A percentile compares a stretch with the other conserved stretches of the same genome.
phyloP scores from a whole-genome alignment of 2,329 filamentous ascomycete genomes.

The Penicillium psychrosexuale region DNA sequence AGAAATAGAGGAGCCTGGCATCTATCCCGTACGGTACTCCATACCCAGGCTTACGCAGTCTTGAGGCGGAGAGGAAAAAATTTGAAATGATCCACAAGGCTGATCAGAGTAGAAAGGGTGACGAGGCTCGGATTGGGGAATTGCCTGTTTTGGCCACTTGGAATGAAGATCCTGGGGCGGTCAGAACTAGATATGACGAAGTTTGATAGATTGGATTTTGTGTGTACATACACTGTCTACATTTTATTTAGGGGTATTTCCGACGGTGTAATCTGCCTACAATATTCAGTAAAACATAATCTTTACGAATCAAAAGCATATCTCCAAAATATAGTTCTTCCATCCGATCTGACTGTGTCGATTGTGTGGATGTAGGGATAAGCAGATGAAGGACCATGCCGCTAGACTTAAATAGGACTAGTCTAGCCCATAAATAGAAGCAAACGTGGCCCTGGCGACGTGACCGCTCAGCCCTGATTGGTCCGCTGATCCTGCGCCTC shows the following conservation, averaged over 20 bases:
- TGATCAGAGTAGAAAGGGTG: constrained; percentile 3
- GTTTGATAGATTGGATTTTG: background rate
- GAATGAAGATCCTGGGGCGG: constrained; percentile 7
- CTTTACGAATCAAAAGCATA: background rate
- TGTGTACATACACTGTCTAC: background rate
- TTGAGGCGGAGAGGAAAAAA: constrained; percentile 1
- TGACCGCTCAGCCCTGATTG: constrained; percentile 21
- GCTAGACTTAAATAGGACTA: constrained; percentile 8
- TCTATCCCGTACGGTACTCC: background rate
- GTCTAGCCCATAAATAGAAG: constrained; percentile 23
- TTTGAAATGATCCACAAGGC: constrained; percentile 8
- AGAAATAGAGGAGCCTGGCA: constrained; percentile 6
- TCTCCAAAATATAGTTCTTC: background rate
- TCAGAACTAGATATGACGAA: background rate
- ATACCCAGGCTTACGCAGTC: background rate
- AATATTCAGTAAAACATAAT: background rate
- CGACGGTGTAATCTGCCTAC: background rate
- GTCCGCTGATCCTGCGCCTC: constrained; percentile 21
- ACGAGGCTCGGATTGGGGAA: constrained; percentile 1
- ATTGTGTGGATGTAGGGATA: background rate
- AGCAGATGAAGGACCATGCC: background rate
- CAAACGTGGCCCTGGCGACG: constrained; percentile 23
- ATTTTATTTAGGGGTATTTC: background rate
- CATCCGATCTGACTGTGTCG: background rate
- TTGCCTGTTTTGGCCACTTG: background rate